phyloP scores from a whole-genome alignment of 2,329 filamentous ascomycete species.

The Microdochium paspali region DNA sequence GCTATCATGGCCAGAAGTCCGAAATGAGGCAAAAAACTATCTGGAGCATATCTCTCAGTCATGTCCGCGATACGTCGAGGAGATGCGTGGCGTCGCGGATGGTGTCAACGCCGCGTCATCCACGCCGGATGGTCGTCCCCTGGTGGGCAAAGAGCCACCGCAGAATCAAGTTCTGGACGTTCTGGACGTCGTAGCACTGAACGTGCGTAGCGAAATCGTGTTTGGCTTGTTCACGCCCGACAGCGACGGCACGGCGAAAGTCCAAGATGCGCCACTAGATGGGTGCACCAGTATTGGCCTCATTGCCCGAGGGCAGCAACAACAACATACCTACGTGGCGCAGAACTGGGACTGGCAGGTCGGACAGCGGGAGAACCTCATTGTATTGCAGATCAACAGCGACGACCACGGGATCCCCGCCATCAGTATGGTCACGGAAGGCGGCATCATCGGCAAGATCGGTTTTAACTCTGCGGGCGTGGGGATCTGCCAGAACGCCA shows the following conservation, averaged over 20 bases:
- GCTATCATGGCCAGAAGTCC: conserved; percentile 21
- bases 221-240: conserved; percentile 40
- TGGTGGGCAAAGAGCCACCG: no score
- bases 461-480: conserved; percentile 51
- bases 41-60: conserved; percentile 27
- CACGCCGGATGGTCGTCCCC: no score
- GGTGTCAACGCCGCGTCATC: conserved; percentile 20
- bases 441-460: conserved; percentile 56
- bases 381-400: conserved; percentile 31
- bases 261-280: conserved; percentile 24
- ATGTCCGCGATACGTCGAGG: conserved; percentile 26
- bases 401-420: conserved; percentile 29
- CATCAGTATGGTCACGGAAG: conserved; percentile 48
- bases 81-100: conserved; percentile 42
- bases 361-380: conserved; percentile 37
- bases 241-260: not conserved
- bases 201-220: conserved; percentile 46
- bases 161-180: conserved; percentile 23
- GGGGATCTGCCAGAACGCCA: conserved; percentile 52
- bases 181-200: conserved; percentile 46
- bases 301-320: conserved; percentile 4
- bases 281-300: conserved; percentile 46
- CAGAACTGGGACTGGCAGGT: conserved; percentile 56
- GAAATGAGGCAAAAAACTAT: conserved; percentile 28
- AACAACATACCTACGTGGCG: conserved; percentile 27